A percentile compares a stretch with the other conserved stretches of the same genome.
Evolutionary conservation across 2,329 filamentous ascomycete species (phyloP).

Genomic region (Anthostomella pinea): DNA sequence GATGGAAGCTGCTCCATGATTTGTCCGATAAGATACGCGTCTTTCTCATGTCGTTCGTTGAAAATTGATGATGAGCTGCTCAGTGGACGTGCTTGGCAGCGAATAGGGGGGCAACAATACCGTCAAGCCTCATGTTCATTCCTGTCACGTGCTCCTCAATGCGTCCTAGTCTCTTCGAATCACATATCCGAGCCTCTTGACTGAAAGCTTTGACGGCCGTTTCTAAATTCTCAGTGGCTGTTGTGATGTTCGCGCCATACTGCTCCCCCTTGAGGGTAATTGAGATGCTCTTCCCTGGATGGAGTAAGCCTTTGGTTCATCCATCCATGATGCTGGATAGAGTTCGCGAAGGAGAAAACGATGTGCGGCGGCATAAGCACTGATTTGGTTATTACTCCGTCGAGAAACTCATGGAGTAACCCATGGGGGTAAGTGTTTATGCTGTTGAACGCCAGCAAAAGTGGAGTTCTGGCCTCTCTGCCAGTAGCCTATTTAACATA

Average conservation of each 20-base stretch:
- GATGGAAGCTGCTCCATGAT: conserved; percentile 5
- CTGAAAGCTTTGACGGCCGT: conserved; percentile 8
- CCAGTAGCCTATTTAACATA: too few relatives aligned
- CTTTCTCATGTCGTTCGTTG: background rate
- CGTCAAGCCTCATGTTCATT: conserved; percentile 5
- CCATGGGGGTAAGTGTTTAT: too few relatives aligned
- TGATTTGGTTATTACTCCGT: too few relatives aligned
- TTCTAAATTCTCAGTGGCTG: conserved; percentile 7
- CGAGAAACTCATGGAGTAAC: too few relatives aligned
- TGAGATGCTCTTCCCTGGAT: conserved; percentile 10
- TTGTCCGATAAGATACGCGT: conserved; percentile 3
- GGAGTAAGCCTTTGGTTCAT: too few relatives aligned
- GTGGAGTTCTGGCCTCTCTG: too few relatives aligned
- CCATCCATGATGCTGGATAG: too few relatives aligned
- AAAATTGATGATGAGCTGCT: conserved; percentile 3
- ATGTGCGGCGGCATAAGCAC: too few relatives aligned
- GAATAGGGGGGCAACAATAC: background rate
- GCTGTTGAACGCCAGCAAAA: too few relatives aligned
- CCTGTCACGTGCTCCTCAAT: conserved; percentile 7
- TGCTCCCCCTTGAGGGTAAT: conserved; percentile 11
- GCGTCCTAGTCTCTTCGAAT: conserved; percentile 10
- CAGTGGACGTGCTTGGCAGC: background rate
- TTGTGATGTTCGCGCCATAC: conserved; percentile 10
- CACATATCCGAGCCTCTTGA: conserved; percentile 10
- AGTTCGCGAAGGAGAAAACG: too few relatives aligned